A percentile compares a stretch with the other conserved stretches of the same genome.
Conservation (phyloP, 2,329 filamentous ascomycete species). For the Furcasterigmium sp. region DNA sequence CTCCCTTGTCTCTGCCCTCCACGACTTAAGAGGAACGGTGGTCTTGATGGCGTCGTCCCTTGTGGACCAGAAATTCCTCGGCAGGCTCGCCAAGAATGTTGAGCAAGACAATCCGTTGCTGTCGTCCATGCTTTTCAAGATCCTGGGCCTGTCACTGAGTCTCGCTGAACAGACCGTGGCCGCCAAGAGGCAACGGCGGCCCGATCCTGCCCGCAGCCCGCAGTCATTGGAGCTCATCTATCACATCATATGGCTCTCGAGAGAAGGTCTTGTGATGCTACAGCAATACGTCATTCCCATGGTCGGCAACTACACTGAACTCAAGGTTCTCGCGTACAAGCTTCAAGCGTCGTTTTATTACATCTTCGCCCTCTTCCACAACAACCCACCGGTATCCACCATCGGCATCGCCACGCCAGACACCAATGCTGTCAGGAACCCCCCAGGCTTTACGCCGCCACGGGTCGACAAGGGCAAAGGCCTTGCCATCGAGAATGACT, state of each 20-base stretch:
- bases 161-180: slow-evolving; percentile 78
- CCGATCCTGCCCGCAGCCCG: slow-evolving; percentile 74
- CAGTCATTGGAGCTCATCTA: slow-evolving; percentile 75
- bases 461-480: slow-evolving; percentile 44
- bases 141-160: slow-evolving; percentile 84
- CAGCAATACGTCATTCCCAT: slow-evolving; percentile 84
- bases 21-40: no score
- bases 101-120: slow-evolving; percentile 73
- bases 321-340: slow-evolving; percentile 88
- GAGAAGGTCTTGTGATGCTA: slow-evolving; percentile 83
- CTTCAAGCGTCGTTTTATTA: slow-evolving; percentile 92
- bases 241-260: slow-evolving; percentile 92
- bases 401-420: slow-evolving; percentile 49
- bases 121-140: slow-evolving; percentile 79
- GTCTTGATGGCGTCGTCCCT: slow-evolving; percentile 83
- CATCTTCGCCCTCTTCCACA: slow-evolving; percentile 94
- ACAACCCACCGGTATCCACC: slow-evolving; percentile 70
- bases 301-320: slow-evolving; percentile 71
- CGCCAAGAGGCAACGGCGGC: slow-evolving; percentile 74
- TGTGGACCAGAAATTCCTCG: slow-evolving; percentile 96
- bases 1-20: no score
- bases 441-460: slow-evolving; percentile 21
- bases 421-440: slow-evolving; percentile 25
- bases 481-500: slow-evolving; percentile 35
- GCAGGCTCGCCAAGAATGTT: slow-evolving; percentile 77